Evolutionary conservation across 1,139 yeast genomes (phyloP), one percentile per base, ranked within the genome.

Genomic region (Kodamaea suecica): DNA sequence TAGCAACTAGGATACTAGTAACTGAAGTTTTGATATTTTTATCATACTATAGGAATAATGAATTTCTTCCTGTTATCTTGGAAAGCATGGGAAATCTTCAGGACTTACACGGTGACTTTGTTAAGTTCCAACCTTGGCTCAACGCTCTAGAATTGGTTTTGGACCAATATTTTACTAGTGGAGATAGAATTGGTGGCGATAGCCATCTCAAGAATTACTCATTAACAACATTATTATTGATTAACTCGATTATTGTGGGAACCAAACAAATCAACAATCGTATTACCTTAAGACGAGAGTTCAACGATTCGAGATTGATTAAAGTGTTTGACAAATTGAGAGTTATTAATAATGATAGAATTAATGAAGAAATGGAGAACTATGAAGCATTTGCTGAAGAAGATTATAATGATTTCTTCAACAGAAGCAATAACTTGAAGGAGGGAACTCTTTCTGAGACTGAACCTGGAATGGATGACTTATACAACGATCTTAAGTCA

Each of bases 291-390:
- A 52, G 80, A 36, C 48, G 61, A 17, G 71, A 70, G 36, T 56
- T 76, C 14, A 59, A 56, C 14, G 71, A 69, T 27, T 63, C 73
- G 1, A 58, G 75, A 8, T 42, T 76, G 4, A 39, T 52, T 7
- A 53, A 53, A 31, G 53, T 74, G 1, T 67, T 73, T 32, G 68
- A 67, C 29, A 60, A 61, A 31, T 50, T 73, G 11, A 59, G 55
- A 33, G 51, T 45, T 0, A 47, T 75, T 12, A 53, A 63, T 30
- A 67, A 66, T 45, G 59, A 52, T 8, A 61, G 74, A 28, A 60
- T 75, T 23, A 56, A 59, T 35, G 74, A 72, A 35, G 71, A 73
- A 39, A 66, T 75, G 23, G 67, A 65, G 10, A 62, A 61, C 34
- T 76, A 70, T 41, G 66, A 66, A 37, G 52, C 49, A 1, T 59